Percentiles rank a stretch among this genome's conserved stretches.
These are phyloP conservation scores for Eucalyptus shirleyi DNA, from an alignment of 345 rosid species.

Conservation along the genomic window DNA sequence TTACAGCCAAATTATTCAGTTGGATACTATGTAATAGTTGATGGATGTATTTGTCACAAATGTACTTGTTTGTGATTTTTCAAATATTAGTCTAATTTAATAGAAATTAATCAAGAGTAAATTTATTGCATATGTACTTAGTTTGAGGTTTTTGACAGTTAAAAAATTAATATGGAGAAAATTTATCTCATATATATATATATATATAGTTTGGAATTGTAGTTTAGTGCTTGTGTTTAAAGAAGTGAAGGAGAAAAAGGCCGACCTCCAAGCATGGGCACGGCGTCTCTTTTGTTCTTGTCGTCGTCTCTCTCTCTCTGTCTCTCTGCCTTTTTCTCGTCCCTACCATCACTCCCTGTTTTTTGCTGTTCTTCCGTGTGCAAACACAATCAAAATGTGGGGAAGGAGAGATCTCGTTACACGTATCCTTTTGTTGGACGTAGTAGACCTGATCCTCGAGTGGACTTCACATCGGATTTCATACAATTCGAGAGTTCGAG, in stretches of 20 bases:
- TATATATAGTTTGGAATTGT: neutral
- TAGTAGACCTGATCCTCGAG: neutral
- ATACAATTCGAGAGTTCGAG: neutral
- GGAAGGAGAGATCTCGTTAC: neutral
- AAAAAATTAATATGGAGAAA: too few relatives aligned
- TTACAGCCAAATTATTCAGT: accelerated
- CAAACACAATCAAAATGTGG: neutral
- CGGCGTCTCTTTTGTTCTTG: neutral
- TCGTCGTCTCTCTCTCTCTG: neutral
- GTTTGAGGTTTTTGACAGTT: accelerated
- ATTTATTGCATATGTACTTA: too few relatives aligned
- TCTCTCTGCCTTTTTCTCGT: neutral
- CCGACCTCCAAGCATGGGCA: neutral
- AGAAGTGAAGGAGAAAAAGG: neutral
- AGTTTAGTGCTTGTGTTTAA: neutral
- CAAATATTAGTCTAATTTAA: too few relatives aligned
- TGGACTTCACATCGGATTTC: neutral
- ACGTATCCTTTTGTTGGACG: neutral
- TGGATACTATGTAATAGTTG: too few relatives aligned
- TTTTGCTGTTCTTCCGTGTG: neutral
- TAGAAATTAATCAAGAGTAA: too few relatives aligned
- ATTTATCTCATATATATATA: too few relatives aligned
- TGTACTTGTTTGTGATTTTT: too few relatives aligned
- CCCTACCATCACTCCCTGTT: neutral
- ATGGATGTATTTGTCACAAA: too few relatives aligned